Conservation (phyloP, 2,329 filamentous ascomycete genomes). For the Fusarium sambucinum region DNA sequence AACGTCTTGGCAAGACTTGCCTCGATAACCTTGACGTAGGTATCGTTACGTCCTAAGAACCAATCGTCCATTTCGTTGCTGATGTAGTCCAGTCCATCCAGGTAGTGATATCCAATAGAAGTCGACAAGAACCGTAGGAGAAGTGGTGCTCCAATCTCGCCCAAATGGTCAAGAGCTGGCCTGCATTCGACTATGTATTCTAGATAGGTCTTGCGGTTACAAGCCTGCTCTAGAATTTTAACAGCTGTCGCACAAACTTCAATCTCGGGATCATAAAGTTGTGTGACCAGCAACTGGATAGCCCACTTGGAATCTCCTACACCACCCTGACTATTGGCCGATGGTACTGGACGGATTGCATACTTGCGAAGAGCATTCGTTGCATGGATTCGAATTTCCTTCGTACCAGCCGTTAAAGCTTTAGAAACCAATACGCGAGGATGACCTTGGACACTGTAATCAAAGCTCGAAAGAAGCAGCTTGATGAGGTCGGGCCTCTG, state of each 20-base stretch:
- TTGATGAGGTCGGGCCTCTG: slow-evolving; percentile 93
- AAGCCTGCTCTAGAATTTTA: slow-evolving; percentile 97
- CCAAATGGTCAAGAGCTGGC: slow-evolving; percentile 92
- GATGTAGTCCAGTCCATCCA: slow-evolving; percentile 97
- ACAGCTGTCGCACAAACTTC: slow-evolving; percentile 97
- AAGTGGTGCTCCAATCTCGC: slow-evolving; percentile 94
- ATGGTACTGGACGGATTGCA: slow-evolving; percentile 66
- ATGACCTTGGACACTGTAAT: slow-evolving; percentile 90
- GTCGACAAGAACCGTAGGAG: slow-evolving; percentile 93
- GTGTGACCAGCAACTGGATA: slow-evolving; percentile 95
- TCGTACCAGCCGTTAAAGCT: slow-evolving; percentile 89
- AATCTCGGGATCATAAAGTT: slow-evolving; percentile 96
- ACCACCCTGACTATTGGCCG: slow-evolving; percentile 54
- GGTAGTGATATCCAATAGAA: slow-evolving; percentile 96
- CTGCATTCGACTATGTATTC: slow-evolving; percentile 98
- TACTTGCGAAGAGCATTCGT: slow-evolving; percentile 91
- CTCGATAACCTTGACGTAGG: slow-evolving; percentile 94
- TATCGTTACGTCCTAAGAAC: slow-evolving; percentile 96
- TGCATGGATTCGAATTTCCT: slow-evolving; percentile 89
- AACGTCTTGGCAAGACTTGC: slow-evolving; percentile 93
- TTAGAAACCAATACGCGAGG: slow-evolving; percentile 93
- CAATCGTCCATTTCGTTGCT: slow-evolving; percentile 99
- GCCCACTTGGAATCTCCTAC: slow-evolving; percentile 89
- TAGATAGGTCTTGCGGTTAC: slow-evolving; percentile 88
- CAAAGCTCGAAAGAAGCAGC: slow-evolving; percentile 87